Base-by-base conservation (phyloP, 1,139 yeast genomes). In the Yamadazyma jaroonii region DNA sequence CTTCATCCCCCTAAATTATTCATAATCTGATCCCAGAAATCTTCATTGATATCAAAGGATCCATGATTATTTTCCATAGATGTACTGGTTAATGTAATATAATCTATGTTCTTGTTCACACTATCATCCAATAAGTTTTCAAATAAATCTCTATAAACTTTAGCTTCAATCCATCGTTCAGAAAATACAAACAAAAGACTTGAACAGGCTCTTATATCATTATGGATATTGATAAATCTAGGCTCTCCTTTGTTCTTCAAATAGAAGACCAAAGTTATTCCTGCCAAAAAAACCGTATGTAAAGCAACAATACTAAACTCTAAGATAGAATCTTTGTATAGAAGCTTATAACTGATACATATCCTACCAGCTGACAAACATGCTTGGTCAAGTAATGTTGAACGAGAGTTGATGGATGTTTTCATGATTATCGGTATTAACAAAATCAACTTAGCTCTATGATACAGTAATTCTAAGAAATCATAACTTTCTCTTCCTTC, bases 261-360 rank as follows among this genome's bases (percentile, higher is more conserved):
- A 21, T 46, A 47, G 24, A 44, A 47, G 2, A 43, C 44, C 44
- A 47, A 41, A 3, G 49, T 46, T 10, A 47, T 37, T 0, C 51
- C 51, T 8, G 51, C 48, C 12, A 36, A 20, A 23, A 36, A 36
- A 12, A 32, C 26, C 3, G 39, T 36, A 17, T 36, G 39, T 14
- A 47, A 37, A 4, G 51, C 50, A 2, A 47, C 42, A 2, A 47
- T 42, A 38, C 50, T 46, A 26, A 47, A 47, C 30, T 47, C 51
- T 10, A 47, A 27, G 9, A 47, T 46, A 2, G 45, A 37, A 6
- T 40, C 51, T 25, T 43, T 35, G 17, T 45, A 38, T 15, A 47
- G 37, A 8, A 37, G 38, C 30, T 44, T 45, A 24, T 47, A 47
- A 28, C 47, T 37, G 2, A 42, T 30, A 34, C 48, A 45, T 9